Evolutionary conservation across 2,329 filamentous ascomycete species (phyloP), one percentile per base, ranked within the genome.

Genomic region (Xylaria multiplex): DNA sequence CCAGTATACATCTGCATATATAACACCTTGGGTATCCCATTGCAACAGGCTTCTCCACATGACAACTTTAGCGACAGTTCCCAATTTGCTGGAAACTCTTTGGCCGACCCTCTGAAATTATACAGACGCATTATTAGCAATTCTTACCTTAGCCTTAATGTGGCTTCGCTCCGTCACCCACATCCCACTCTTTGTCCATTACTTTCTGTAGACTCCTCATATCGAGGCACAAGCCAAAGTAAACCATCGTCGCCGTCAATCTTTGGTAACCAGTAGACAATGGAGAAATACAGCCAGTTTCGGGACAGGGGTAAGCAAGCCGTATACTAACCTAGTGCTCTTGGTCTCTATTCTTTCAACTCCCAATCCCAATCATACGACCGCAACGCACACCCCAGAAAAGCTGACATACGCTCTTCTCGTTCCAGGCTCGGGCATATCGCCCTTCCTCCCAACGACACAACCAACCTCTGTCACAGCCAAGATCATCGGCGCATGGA

Each of bases 221-320:
- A 55, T 46, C 27, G 32, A 43, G 30, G 9, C 19, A 35, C n/a
- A n/a, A 24, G 4, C 5, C 22, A 8, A 53, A 14, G 49, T 16
- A 14, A 8, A 14, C 16, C 11, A 22, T 7, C 22, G 19, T 11
- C 55, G 9, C 24, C n/a, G 6, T 4, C 24, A 55, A 13, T 11
- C 9, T 2, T 16, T 22, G n/a, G 9, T 19, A 7, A 40, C 30
- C 19, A 22, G 3, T 35, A 42, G 11, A 70, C 19, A 3, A 97
- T 97, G 94, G 94, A 97, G 84, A 97, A 96, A 79, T 97, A 93
- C 79, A 95, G 92, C 64, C 93, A 97, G 78, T 97, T 93, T 76
- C 90, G 94, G 74, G 94, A 97, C 80, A 89, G 91, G 88, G 93
- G 93, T 92, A 83, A 70, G 77, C 59, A 59, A 8, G 13, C 14